Base-by-base conservation (phyloP, 306 rosid species). In the Begonia peltatifolia region DNA sequence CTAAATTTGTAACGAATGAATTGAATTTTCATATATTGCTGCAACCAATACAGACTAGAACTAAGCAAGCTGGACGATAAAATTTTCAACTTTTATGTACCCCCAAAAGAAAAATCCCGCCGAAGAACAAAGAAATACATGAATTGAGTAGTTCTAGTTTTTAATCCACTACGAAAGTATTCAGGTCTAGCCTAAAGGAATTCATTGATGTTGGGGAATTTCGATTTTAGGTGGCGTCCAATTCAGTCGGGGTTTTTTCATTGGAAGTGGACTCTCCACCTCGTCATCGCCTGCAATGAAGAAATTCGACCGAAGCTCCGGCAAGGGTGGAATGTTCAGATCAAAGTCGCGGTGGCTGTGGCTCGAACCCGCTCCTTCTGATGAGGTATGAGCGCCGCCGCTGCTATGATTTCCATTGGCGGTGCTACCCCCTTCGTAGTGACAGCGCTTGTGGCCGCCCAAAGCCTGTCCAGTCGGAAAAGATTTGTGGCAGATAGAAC, bases 391-490 rank as follows among this genome's bases (percentile, higher is more conserved):
- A 14, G 62, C 62, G 63, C 89, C 77, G 58, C 59, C 77, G 12
- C 69, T 63, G 52, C 62, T 66, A 64, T 52, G 16, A 43, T 15
- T n/a, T 15, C 66, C 64, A 18, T 47, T 59, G 5, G 41, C 44
- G 9, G 41, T 52, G 2, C 48, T 65, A 18, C 84, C 77, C 35
- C 96, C 97, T 25, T 83, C 96, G 68, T 92, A 92, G 88, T 92
- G 99, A 59, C 99, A 79, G 36, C 99, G 94, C 56, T 92, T 92
- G 93, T 92, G 99, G 9, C 99, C 99, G 5, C 99, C 99, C 60
- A 92, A 63, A 57, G 99, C 99, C 52, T 92, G 99, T 0, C 99
- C 99, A 0, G 89, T 83, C 2, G 99, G 83, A 13, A 92, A 92
- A 0, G 83, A 74, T 69, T 92, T 92, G 53, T 86, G 96, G 68